Conservation (phyloP, 164 flowering plant genomes). For the Dillenia suffruticosa region DNA sequence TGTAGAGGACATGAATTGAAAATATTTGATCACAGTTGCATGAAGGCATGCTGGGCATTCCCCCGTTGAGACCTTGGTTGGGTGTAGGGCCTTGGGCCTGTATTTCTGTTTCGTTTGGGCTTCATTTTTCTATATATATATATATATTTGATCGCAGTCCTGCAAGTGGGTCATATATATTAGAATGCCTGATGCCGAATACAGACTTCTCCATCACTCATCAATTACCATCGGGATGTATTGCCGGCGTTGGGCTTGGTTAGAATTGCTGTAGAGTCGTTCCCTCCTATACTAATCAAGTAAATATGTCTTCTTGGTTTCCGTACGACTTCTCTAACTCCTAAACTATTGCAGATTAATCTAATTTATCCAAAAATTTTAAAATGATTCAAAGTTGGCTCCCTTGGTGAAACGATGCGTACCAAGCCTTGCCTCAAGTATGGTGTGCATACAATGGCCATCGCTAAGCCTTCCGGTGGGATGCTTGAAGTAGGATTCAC, state of each 20-base stretch:
- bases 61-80: no score
- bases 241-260: background rate
- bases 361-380: background rate
- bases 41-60: no score
- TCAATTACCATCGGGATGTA: constrained; percentile 1
- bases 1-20: no score
- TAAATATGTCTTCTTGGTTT: constrained; percentile 12
- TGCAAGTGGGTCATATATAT: no score
- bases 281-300: constrained; percentile 25
- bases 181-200: no score
- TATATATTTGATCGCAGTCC: no score
- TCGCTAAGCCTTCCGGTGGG: constrained; percentile 25
- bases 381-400: constrained; percentile 20
- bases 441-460: constrained; percentile 25
- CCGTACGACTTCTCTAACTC: constrained; percentile 5
- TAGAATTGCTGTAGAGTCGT: constrained; percentile 13
- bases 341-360: constrained; percentile 10
- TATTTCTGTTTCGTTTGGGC: no score
- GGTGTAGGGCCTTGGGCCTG: no score
- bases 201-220: no score
- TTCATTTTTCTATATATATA: no score
- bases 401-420: constrained; percentile 8
- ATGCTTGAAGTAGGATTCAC: constrained; percentile 19
- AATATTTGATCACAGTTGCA: no score
- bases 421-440: constrained; percentile 18